Evolutionary conservation across 768 basidiomycete species (phyloP).

Genomic region (Tricholoma hemisulphureum): DNA sequence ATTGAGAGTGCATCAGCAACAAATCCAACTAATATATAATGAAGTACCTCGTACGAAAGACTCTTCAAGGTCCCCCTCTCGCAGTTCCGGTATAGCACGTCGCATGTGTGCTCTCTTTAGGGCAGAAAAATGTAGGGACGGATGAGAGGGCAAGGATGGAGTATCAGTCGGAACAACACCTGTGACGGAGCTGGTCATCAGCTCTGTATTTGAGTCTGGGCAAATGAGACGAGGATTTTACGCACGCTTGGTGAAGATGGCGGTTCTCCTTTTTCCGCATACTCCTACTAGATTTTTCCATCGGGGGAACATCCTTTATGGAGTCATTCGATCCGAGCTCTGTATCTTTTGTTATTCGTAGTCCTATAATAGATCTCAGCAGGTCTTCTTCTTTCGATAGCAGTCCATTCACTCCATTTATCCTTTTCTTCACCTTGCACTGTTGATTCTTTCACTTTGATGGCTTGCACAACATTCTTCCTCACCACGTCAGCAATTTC

Average conservation of each 20-base stretch:
- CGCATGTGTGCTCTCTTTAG: conserved; percentile 67
- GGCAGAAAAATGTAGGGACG: conserved; percentile 57
- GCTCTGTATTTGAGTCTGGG: conserved; percentile 11
- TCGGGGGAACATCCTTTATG: conserved; percentile 59
- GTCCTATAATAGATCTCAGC: conserved; percentile 39
- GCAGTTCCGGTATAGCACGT: conserved; percentile 63
- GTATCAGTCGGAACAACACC: conserved; percentile 40
- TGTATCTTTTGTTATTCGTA: conserved; percentile 75
- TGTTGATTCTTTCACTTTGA: conserved; percentile 39
- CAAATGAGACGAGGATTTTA: conserved; percentile 2
- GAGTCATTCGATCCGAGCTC: conserved; percentile 85
- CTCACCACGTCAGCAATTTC: conserved; percentile 76
- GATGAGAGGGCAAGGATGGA: conserved; percentile 17
- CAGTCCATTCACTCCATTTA: conserved; percentile 49
- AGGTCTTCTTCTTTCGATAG: not conserved
- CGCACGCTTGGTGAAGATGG: conserved; percentile 27
- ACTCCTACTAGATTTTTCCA: conserved; percentile 45
- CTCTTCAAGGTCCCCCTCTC: conserved; percentile 84
- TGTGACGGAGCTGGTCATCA: conserved; percentile 29
- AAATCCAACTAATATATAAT: not conserved
- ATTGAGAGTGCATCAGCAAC: conserved; percentile 6
- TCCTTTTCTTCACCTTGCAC: conserved; percentile 32
- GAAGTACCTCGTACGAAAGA: conserved; percentile 76
- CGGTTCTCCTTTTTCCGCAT: conserved; percentile 41
- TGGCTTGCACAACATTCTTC: conserved; percentile 84